These are phyloP conservation scores for Scutellaria minor DNA, from an alignment of 257 asterid species.

Conservation along the genomic window DNA sequence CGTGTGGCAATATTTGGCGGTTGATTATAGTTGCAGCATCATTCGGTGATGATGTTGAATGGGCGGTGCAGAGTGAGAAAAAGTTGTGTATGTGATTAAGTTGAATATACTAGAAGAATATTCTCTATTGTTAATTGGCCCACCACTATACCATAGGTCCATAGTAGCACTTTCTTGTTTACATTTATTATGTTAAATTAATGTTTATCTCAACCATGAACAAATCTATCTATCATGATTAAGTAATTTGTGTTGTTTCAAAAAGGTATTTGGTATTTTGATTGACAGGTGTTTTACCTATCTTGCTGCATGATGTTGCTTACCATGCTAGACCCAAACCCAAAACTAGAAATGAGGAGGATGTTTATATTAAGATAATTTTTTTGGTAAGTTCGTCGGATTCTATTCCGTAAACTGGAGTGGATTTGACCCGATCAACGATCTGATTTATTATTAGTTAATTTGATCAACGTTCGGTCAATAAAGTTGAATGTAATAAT, in stretches of 20 bases:
- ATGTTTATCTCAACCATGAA: not conserved
- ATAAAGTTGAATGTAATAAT: no score
- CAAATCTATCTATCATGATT: not conserved
- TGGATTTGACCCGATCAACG: no score
- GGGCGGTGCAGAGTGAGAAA: constrained; percentile 33
- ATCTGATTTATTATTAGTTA: no score
- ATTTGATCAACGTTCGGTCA: no score
- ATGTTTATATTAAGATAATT: no score
- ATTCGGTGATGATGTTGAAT: not conserved
- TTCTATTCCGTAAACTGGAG: no score
- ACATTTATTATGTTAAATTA: not conserved
- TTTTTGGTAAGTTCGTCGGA: no score
- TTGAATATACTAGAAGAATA: constrained; percentile 28
- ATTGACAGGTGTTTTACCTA: no score
- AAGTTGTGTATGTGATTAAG: not conserved
- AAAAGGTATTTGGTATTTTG: no score
- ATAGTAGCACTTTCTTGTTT: not conserved
- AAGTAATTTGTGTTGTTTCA: not conserved
- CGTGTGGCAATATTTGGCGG: constrained; percentile 22
- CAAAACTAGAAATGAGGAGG: no score
- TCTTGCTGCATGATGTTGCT: no score
- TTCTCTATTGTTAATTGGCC: constrained; percentile 18
- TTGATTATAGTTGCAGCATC: not conserved
- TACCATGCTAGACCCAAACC: no score
- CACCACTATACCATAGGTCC: constrained; percentile 18